Evolutionary conservation across 345 rosid genomes (phyloP), one percentile per base, ranked within the genome.

Genomic region (Eutrema yunnanense): DNA sequence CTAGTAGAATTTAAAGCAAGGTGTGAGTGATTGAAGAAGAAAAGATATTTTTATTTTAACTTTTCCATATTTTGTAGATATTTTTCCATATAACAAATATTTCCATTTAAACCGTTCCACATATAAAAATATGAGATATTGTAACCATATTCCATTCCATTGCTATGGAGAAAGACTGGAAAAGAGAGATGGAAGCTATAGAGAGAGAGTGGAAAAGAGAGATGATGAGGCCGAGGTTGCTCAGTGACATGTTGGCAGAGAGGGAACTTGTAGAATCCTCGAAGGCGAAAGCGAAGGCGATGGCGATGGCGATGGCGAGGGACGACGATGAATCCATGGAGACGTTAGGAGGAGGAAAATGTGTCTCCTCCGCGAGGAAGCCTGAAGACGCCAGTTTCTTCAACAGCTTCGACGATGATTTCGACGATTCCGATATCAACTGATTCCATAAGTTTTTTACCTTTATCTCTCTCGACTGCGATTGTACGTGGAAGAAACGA

Each of bases 351-450:
- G 86, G 9, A 62, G 90, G 85, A 55, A 19, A 19, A 19, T 82
- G 84, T 67, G 65, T 85, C 75, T 53, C 81, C 43, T 47, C 61
- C 41, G 84, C 77, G 61, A 72, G 48, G 80, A 86, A 76, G 72
- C 85, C 82, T 41, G 78, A 80, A 47, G 87, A 89, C 61, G 70
- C 89, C 38, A 81, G 80, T 48, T 92, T 90, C 86, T 90, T 86
- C 85, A 90, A 92, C 78, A 68, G 43, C 29, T 89, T 92, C 78
- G 79, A 80, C 57, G 97, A 92, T 83, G 94, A 92, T 71, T 92
- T 87, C 76, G 90, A 92, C 22, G 96, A 92, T 68, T 30, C 82
- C 40, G 92, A 92, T 80, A 85, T 92, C 86, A 84, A 86, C 73
- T 89, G 79, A 84, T 68, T 38, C 34, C 22, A 19, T 19, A 19